Evolutionary conservation across 176 grass and related monocot genomes (phyloP).

Genomic region (Oryza longistaminata): DNA sequence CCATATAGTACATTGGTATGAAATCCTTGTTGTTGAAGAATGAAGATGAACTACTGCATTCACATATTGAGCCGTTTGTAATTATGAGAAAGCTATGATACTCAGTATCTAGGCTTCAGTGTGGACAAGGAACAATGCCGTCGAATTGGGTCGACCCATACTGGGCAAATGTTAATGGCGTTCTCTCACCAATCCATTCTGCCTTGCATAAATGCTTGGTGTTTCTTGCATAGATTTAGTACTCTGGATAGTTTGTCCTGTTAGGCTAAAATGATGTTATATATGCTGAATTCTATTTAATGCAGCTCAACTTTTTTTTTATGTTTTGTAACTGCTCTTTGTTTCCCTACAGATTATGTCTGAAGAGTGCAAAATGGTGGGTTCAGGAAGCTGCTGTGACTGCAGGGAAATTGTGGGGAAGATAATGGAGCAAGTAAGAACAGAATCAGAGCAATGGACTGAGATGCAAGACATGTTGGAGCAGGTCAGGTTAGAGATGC

Average conservation of each 20-base stretch:
- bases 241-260: not conserved
- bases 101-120: not conserved
- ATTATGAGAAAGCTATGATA: constrained; percentile 13
- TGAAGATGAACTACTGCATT: constrained; percentile 15
- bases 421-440: constrained; percentile 92
- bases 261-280: not conserved
- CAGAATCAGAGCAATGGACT: constrained; percentile 85
- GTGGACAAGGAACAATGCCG: not conserved
- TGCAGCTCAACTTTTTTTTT: not conserved
- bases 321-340: constrained; percentile 1
- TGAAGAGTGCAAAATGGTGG: constrained; percentile 48
- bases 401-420: constrained; percentile 72
- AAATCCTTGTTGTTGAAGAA: not conserved
- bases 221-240: not conserved
- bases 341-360: constrained; percentile 21
- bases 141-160: constrained; percentile 19
- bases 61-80: not conserved
- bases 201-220: not conserved
- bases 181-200: not conserved
- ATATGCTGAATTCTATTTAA: constrained; percentile 2
- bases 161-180: constrained; percentile 7
- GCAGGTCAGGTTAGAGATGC: constrained; percentile 87
- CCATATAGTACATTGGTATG: not conserved
- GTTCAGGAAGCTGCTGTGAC: constrained; percentile 59
- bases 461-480: constrained; percentile 96